Percentiles rank a stretch among this genome's conserved stretches.
Conservation (phyloP, 192 early-diverging fungal species). For the Kappamyces sp. region DNA sequence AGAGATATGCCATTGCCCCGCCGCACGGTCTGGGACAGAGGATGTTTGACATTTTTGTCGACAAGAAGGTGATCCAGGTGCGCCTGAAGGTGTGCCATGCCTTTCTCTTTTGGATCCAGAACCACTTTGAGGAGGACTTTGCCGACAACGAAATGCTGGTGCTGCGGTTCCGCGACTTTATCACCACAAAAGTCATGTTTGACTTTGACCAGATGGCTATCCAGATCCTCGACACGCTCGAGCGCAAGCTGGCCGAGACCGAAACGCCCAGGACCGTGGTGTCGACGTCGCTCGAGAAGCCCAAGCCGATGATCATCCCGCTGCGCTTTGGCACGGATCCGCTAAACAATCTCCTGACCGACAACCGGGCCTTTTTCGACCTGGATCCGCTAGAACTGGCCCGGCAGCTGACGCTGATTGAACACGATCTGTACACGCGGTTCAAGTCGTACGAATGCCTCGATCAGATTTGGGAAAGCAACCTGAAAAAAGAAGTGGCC, state of each 20-base stretch:
- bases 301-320: constrained; percentile 5
- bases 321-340: constrained; percentile 26
- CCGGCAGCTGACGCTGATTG: constrained; percentile 44
- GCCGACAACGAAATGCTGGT: constrained; percentile 29
- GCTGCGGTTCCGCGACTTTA: constrained; percentile 41
- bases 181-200: constrained; percentile 24
- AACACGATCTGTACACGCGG: constrained; percentile 35
- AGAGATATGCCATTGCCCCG: constrained; percentile 38
- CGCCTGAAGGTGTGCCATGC: constrained; percentile 36
- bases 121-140: constrained; percentile 51
- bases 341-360: constrained; percentile 17
- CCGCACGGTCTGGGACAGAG: constrained; percentile 35
- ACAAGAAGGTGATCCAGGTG: constrained; percentile 40
- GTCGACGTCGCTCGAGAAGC: background rate
- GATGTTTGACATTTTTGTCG: constrained; percentile 34
- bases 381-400: constrained; percentile 52
- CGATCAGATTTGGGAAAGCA: constrained; percentile 52
- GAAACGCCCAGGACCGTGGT: background rate
- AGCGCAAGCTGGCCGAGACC: constrained; percentile 16
- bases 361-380: constrained; percentile 29
- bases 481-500: constrained; percentile 32
- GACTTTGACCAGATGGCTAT: constrained; percentile 38
- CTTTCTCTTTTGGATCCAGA: constrained; percentile 36
- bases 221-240: constrained; percentile 29
- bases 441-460: constrained; percentile 45